Conservation (phyloP, 2,329 filamentous ascomycete species). For the Clonostachys byssicola region DNA sequence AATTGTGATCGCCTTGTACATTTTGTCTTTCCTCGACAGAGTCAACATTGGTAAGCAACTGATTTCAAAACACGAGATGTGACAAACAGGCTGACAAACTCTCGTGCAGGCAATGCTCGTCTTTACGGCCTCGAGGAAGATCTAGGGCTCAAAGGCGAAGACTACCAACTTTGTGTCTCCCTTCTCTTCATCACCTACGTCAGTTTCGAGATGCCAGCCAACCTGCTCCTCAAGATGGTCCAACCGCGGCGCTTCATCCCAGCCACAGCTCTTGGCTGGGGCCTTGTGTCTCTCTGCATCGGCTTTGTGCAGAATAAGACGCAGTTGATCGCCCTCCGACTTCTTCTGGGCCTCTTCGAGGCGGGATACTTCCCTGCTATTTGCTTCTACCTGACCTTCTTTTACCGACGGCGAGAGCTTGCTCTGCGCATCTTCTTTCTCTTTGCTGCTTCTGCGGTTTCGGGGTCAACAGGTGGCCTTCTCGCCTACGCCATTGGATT, state of each 20-base stretch:
- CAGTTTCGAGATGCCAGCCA: constrained; percentile 32
- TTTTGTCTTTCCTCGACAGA: constrained; percentile 2
- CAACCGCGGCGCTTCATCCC: constrained; percentile 42
- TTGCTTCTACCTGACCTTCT: constrained; percentile 35
- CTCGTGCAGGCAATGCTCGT: constrained; percentile 42
- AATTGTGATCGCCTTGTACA: constrained; percentile 2
- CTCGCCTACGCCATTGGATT: constrained; percentile 61
- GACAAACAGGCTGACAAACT: not conserved
- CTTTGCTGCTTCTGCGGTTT: constrained; percentile 45
- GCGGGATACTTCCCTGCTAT: constrained; percentile 58
- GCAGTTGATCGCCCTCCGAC: constrained; percentile 49
- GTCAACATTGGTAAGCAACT: constrained; percentile 2
- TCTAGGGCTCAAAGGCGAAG: constrained; percentile 45
- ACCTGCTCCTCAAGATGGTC: constrained; percentile 28
- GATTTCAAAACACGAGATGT: no score
- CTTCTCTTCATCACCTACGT: constrained; percentile 29
- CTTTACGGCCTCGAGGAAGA: constrained; percentile 55
- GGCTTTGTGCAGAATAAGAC: constrained; percentile 52
- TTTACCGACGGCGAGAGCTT: constrained; percentile 7
- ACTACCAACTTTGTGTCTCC: constrained; percentile 53
- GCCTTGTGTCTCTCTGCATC: constrained; percentile 49
- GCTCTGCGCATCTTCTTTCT: constrained; percentile 7
- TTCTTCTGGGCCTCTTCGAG: constrained; percentile 55
- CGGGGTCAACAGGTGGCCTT: constrained; percentile 54
- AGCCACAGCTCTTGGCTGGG: constrained; percentile 35